Evolutionary conservation across 2,329 filamentous ascomycete species (phyloP), one percentile per base, ranked within the genome.

Genomic region (Huntiella moniliformis): DNA sequence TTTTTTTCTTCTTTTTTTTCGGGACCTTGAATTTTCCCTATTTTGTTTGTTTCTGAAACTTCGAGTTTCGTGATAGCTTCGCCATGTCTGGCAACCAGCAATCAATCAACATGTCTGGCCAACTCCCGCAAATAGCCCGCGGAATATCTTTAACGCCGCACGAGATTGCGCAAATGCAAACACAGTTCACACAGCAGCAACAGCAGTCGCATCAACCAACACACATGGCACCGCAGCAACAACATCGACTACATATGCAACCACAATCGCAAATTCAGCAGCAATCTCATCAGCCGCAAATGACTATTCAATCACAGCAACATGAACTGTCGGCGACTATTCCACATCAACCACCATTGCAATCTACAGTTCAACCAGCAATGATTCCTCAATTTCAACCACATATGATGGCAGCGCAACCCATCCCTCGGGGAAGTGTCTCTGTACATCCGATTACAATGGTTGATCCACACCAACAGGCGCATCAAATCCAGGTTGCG

Each of bases 151-250:
- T 39, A 8, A 18, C 18, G 15, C 22, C 22, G 22, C 22, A 28
- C 22, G 22, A 28, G 22, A 28, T 28, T 28, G 13, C 31, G 8
- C 41, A 43, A 16, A 34, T 43, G 15, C 41, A 43, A 43, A 12
- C 17, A 3, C 13, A 32, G 31, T 31, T 15, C 7, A 44, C 38
- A 13, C 43, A 45, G 6, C 43, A 38, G 38, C n/a, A 22, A 22
- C 43, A 38, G 5, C 35, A 38, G 32, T 15, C 32, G 18, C 35
- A 45, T 5, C 38, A 39, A 31, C 35, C 31, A 12, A 38, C 12
- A 38, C 18, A 38, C 32, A 35, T 38, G 33, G 11, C 13, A 31
- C 43, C 38, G 11, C 42, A 44, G 15, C 41, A 43, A 16, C 41
- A 43, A 35, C 31, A 35, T 10, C 42, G 28, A 12, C 33, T 36